phyloP scores from a whole-genome alignment of 140 eudicot genomes.

The Cichorium intybus region DNA sequence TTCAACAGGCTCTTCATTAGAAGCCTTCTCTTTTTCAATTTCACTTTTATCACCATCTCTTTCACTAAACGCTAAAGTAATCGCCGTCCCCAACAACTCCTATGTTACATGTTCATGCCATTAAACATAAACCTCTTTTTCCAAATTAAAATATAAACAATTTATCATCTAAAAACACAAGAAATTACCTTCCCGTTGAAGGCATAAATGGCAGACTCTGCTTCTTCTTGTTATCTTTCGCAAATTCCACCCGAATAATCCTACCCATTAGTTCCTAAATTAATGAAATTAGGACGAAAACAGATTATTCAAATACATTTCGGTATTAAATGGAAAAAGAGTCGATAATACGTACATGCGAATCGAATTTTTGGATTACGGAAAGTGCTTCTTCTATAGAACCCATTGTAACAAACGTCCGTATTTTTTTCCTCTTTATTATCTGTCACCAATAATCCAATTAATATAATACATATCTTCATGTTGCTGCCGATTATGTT shows the following conservation, averaged over 20 bases:
- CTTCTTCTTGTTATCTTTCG: constrained; percentile 73
- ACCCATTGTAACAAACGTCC: constrained; percentile 88
- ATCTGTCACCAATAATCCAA: constrained; percentile 27
- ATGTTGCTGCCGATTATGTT: too few species aligned
- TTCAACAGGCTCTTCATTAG: constrained; percentile 17
- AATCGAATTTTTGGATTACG: constrained; percentile 58
- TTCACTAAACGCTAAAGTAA: constrained; percentile 45
- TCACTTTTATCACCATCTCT: constrained; percentile 30
- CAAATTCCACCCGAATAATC: constrained; percentile 69
- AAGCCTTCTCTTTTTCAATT: constrained; percentile 20
- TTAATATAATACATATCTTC: too few species aligned
- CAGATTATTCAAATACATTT: neutral
- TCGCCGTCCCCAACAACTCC: constrained; percentile 80
- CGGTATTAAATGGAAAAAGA: neutral
- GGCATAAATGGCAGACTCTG: constrained; percentile 70
- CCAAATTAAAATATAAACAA: neutral
- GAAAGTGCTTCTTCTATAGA: constrained; percentile 80
- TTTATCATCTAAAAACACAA: neutral
- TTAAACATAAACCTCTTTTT: neutral
- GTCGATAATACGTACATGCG: constrained; percentile 49
- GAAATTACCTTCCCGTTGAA: constrained; percentile 73
- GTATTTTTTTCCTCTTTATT: constrained; percentile 44
- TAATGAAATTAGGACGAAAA: constrained; percentile 3
- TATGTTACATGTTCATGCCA: constrained; percentile 19
- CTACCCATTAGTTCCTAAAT: constrained; percentile 80